These are phyloP conservation scores for Fusarium longipes DNA, from an alignment of 2,329 filamentous ascomycete genomes.

Conservation along the genomic window DNA sequence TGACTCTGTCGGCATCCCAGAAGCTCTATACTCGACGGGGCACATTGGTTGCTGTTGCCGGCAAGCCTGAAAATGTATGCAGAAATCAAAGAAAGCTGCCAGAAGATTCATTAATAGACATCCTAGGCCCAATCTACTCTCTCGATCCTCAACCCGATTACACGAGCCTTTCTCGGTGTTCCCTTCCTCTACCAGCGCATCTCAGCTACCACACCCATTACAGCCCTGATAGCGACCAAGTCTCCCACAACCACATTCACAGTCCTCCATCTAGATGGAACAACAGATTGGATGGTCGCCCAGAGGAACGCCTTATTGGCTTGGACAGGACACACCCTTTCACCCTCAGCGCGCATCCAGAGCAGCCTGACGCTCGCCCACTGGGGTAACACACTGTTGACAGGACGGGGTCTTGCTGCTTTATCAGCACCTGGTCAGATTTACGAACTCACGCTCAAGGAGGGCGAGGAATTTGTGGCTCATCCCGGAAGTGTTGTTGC, in stretches of 20 bases:
- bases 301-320: conserved; percentile 91
- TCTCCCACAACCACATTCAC: conserved; percentile 88
- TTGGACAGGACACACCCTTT: conserved; percentile 92
- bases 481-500: conserved; percentile 93
- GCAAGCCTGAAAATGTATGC: conserved; percentile 86
- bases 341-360: conserved; percentile 80
- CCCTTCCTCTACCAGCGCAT: conserved; percentile 96
- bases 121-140: conserved; percentile 85
- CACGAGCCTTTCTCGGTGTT: conserved; percentile 82
- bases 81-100: neutral
- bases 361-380: conserved; percentile 80
- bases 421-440: conserved; percentile 88
- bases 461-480: conserved; percentile 89
- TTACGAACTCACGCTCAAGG: conserved; percentile 83
- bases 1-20: conserved; percentile 92
- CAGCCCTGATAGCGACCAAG: conserved; percentile 88
- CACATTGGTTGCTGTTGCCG: conserved; percentile 88
- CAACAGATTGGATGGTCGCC: conserved; percentile 93
- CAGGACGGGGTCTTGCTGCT: conserved; percentile 86
- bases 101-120: conserved; percentile 3
- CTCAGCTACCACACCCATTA: conserved; percentile 87
- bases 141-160: conserved; percentile 85
- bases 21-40: conserved; percentile 92
- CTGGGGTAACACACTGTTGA: conserved; percentile 91
- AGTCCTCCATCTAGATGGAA: conserved; percentile 89